Percentiles rank a stretch among this genome's conserved stretches.
phyloP scores from a whole-genome alignment of 2,329 filamentous ascomycete genomes.

The Shiraia bambusicola region DNA sequence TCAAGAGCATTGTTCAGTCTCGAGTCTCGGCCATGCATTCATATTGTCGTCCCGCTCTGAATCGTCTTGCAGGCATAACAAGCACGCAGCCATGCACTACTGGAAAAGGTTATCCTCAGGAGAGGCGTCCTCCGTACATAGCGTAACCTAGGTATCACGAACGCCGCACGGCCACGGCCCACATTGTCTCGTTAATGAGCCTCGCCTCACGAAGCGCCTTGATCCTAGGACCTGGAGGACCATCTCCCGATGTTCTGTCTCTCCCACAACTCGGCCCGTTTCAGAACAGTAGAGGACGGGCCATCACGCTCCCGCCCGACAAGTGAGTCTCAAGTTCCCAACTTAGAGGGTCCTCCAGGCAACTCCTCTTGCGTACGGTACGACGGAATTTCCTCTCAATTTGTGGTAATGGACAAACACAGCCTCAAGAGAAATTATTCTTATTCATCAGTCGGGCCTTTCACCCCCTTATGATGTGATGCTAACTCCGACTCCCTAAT shows the following conservation, averaged over 20 bases:
- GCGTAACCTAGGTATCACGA: no score
- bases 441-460: background rate
- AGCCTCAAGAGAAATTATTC: background rate
- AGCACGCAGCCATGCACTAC: conserved; percentile 10
- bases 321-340: background rate
- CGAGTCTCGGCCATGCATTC: conserved; percentile 7
- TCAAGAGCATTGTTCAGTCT: background rate
- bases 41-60: conserved; percentile 19
- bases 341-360: conserved; percentile 8
- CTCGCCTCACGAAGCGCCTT: conserved; percentile 12
- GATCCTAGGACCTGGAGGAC: conserved; percentile 17
- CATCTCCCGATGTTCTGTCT: conserved; percentile 20
- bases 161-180: conserved; percentile 19
- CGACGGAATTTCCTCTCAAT: conserved; percentile 1
- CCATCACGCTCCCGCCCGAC: background rate
- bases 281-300: conserved; percentile 5
- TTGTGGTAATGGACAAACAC: conserved; percentile 2
- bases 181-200: conserved; percentile 7
- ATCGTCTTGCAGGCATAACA: conserved; percentile 26
- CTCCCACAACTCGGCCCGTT: conserved; percentile 19
- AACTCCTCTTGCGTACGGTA: no score
- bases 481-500: conserved; percentile 2
- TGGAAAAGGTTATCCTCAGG: background rate
- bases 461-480: background rate
- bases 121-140: no score